Conservation (phyloP, 768 basidiomycete species). For the Hydnum rufescens region DNA sequence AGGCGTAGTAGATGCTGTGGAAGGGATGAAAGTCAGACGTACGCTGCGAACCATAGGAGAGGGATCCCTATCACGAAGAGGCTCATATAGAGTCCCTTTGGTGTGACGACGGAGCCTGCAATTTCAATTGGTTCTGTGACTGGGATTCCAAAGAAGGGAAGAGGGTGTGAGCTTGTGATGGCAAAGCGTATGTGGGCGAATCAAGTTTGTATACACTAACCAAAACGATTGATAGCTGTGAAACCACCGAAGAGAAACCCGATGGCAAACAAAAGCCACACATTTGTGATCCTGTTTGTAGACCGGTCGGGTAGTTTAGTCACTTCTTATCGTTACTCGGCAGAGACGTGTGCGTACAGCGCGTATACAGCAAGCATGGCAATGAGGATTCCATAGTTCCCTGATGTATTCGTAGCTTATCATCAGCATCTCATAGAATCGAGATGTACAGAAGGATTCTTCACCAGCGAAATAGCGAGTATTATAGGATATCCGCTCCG, state of each 20-base stretch:
- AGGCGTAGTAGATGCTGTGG: neutral
- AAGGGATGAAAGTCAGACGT: neutral
- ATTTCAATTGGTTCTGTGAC: conserved; percentile 73
- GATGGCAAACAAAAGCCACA: conserved; percentile 62
- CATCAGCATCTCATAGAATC: conserved; percentile 22
- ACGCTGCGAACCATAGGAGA: conserved; percentile 40
- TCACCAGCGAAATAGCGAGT: conserved; percentile 10
- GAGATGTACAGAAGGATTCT: neutral
- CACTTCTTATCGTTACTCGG: conserved; percentile 8
- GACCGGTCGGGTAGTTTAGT: conserved; percentile 1
- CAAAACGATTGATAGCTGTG: conserved; percentile 70
- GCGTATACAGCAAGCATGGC: conserved; percentile 69
- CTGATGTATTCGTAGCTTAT: conserved; percentile 24
- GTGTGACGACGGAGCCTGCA: conserved; percentile 64
- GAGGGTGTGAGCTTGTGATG: conserved; percentile 3
- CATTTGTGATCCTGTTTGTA: conserved; percentile 48
- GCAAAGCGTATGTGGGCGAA: neutral
- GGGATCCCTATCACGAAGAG: conserved; percentile 88
- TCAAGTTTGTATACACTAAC: conserved; percentile 26
- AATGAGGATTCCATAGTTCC: conserved; percentile 75
- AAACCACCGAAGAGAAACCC: conserved; percentile 86
- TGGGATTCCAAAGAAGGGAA: conserved; percentile 15
- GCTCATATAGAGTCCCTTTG: conserved; percentile 69
- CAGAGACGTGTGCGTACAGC: conserved; percentile 29
- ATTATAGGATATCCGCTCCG: conserved; percentile 23